Percentiles rank a stretch among this genome's conserved stretches.
phyloP scores from a whole-genome alignment of 805 yeast species.

The Wickerhamiella musiphila region DNA sequence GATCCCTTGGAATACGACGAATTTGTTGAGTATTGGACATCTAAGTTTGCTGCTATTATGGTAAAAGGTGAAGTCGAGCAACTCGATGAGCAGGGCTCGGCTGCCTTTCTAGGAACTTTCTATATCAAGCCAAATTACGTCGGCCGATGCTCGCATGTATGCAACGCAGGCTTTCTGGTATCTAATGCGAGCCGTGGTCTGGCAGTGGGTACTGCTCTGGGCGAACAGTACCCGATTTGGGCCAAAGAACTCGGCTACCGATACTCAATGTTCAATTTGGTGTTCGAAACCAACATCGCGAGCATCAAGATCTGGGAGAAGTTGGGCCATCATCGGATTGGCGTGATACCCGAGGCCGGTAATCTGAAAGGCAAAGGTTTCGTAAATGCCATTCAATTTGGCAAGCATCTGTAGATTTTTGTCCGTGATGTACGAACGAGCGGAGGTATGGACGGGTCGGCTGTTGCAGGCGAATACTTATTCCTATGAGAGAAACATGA shows the following conservation, averaged over 20 bases:
- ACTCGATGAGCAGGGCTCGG: conserved; percentile 16
- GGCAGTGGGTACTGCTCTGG: conserved; percentile 56
- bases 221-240: conserved; percentile 44
- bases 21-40: conserved; percentile 51
- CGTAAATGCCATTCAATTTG: conserved; percentile 66
- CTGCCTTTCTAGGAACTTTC: conserved; percentile 49
- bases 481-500: too few relatives aligned
- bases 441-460: too few relatives aligned
- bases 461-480: too few relatives aligned
- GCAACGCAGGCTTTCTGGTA: conserved; percentile 79
- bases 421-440: too few relatives aligned
- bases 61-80: conserved; percentile 26
- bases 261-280: conserved; percentile 76
- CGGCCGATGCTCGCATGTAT: conserved; percentile 72
- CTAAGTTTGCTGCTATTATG: conserved; percentile 46
- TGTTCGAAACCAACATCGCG: conserved; percentile 63
- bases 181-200: conserved; percentile 40
- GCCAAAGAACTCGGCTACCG: conserved; percentile 68
- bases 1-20: conserved; percentile 27
- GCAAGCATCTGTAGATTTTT: conserved; percentile 35
- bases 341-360: conserved; percentile 59
- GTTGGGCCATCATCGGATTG: conserved; percentile 67
- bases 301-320: conserved; percentile 67
- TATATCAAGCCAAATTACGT: conserved; percentile 74
- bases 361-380: conserved; percentile 37